Evolutionary conservation across 768 basidiomycete species (phyloP).

Genomic region (Trametes meyenii): DNA sequence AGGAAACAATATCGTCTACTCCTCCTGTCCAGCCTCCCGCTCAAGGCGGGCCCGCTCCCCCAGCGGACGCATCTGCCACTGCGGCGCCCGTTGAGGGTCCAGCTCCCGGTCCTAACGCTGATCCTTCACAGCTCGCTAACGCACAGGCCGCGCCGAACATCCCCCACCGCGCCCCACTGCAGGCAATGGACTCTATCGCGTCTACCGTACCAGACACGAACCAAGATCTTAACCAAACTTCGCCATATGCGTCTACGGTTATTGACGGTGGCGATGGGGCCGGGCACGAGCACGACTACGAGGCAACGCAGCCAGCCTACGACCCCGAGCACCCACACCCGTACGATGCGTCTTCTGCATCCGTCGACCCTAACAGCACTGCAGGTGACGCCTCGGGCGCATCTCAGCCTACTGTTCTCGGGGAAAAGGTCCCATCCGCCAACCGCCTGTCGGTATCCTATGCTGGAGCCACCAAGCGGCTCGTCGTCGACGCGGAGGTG

Average conservation of each 20-base stretch:
- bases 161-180: conserved; percentile 38
- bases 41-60: conserved; percentile 37
- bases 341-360: conserved; percentile 5
- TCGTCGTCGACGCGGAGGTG: conserved; percentile 87
- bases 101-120: conserved; percentile 47
- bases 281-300: conserved; percentile 10
- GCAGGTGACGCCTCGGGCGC: conserved; percentile 16
- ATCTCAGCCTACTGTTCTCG: conserved; percentile 9
- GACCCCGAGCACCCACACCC: conserved; percentile 10
- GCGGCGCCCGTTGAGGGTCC: conserved; percentile 53
- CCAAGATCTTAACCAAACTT: conserved; percentile 25
- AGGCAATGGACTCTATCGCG: conserved; percentile 48
- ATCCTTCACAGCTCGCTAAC: conserved; percentile 38
- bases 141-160: conserved; percentile 25
- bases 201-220: conserved; percentile 56
- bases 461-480: conserved; percentile 81
- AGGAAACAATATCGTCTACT: conserved; percentile 28
- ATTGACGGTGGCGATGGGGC: conserved; percentile 17
- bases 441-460: conserved; percentile 95
- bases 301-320: conserved; percentile 24
- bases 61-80: conserved; percentile 38
- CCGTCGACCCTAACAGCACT: neutral
- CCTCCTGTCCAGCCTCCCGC: conserved; percentile 31
- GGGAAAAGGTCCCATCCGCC: conserved; percentile 61
- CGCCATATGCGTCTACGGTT: conserved; percentile 28